These are phyloP conservation scores for Erythrophleum fordii DNA, from an alignment of 306 rosid genomes.

Conservation along the genomic window DNA sequence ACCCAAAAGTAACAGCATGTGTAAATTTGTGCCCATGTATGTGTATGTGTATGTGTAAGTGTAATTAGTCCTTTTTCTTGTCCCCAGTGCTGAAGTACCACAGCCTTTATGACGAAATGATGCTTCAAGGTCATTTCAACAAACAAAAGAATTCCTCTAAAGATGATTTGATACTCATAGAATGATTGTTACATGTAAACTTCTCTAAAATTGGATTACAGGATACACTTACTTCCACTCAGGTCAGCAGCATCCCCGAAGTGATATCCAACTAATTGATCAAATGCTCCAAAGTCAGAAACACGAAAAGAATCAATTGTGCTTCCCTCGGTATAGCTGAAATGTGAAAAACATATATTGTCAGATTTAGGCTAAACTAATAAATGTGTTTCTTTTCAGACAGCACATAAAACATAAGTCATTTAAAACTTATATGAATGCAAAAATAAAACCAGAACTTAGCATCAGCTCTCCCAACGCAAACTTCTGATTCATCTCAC, in stretches of 20 bases:
- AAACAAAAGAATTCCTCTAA: conserved; percentile 1
- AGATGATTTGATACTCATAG: conserved; percentile 17
- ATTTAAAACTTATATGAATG: not conserved
- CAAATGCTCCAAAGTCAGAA: conserved; percentile 57
- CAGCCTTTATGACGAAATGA: not conserved
- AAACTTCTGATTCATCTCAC: not conserved
- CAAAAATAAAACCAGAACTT: not conserved
- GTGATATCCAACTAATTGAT: conserved; percentile 44
- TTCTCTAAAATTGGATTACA: conserved; percentile 2
- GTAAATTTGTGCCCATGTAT: not conserved
- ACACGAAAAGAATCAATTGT: conserved; percentile 46
- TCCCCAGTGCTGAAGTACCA: not conserved
- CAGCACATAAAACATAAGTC: conserved; percentile 13
- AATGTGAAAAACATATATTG: conserved; percentile 16
- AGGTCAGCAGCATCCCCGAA: conserved; percentile 44
- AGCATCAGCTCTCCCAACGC: conserved; percentile 19
- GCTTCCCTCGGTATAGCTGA: conserved; percentile 51
- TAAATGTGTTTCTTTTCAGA: conserved; percentile 8
- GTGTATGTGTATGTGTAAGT: not conserved
- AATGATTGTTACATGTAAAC: conserved; percentile 24
- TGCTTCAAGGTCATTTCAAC: conserved; percentile 19
- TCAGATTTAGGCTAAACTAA: conserved; percentile 6
- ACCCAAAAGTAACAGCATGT: not conserved
- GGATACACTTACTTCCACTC: conserved; percentile 54
- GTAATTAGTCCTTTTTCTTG: not conserved